Conservation (phyloP, 1,139 yeast genomes). For the Saccharomyces uvarum region DNA sequence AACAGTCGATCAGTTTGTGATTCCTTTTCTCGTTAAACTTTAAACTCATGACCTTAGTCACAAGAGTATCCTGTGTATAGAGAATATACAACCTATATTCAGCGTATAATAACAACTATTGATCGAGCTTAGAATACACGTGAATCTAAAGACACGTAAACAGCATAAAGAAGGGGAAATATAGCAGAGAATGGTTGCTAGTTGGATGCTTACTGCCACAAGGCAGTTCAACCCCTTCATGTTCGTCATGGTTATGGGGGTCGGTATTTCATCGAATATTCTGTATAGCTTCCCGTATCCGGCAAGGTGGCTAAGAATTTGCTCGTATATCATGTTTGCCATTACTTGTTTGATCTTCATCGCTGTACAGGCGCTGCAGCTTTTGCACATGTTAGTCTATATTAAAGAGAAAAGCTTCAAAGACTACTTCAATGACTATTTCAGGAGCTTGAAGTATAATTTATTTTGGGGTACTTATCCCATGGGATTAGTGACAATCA, state of each 20-base stretch:
- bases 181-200: not conserved
- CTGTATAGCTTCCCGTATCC: slow-evolving; percentile 59
- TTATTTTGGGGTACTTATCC: slow-evolving; percentile 69
- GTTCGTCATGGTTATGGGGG: slow-evolving; percentile 78
- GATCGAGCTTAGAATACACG: not conserved
- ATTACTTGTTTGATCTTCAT: slow-evolving; percentile 45
- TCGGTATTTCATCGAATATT: slow-evolving; percentile 60
- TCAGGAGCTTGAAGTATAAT: slow-evolving; percentile 39
- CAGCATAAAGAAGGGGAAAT: not conserved
- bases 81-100: not conserved
- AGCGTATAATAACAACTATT: not conserved
- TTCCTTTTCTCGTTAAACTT: not conserved
- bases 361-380: slow-evolving; percentile 32
- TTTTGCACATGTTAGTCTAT: slow-evolving; percentile 15
- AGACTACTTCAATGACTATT: slow-evolving; percentile 16
- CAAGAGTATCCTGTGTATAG: not conserved
- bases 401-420: slow-evolving; percentile 9
- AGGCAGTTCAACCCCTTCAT: slow-evolving; percentile 45
- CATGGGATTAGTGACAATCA: slow-evolving; percentile 67
- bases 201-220: not conserved
- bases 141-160: not conserved
- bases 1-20: not conserved
- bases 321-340: slow-evolving; percentile 54
- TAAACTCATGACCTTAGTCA: not conserved
- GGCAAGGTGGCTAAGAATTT: slow-evolving; percentile 50